phyloP scores from a whole-genome alignment of 257 asterid genomes.

The Solanum bulbocastanum region DNA sequence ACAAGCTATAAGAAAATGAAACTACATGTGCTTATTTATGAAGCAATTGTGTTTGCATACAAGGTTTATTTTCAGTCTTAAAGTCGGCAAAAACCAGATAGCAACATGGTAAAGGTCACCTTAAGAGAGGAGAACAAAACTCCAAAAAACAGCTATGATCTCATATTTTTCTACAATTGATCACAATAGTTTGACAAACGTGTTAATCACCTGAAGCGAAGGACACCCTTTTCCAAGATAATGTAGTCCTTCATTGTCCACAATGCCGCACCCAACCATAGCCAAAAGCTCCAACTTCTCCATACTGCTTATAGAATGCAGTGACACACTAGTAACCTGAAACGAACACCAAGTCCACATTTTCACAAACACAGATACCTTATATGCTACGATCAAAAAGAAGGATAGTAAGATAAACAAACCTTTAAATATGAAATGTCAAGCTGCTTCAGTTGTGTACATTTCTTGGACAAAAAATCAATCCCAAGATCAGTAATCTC shows the following conservation, averaged over 20 bases:
- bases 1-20: neutral
- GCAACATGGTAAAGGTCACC: neutral
- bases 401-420: neutral
- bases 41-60: neutral
- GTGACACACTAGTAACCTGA: constrained; percentile 51
- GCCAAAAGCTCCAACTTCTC: constrained; percentile 48
- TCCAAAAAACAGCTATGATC: neutral
- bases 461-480: constrained; percentile 46
- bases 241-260: constrained; percentile 47
- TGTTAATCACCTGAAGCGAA: constrained; percentile 43
- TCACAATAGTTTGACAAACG: neutral
- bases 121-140: neutral
- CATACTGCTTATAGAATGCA: constrained; percentile 44
- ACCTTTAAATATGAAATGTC: constrained; percentile 61
- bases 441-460: constrained; percentile 28
- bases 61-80: neutral
- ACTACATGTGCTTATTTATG: neutral
- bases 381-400: neutral
- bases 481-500: constrained; percentile 54
- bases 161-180: neutral
- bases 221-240: constrained; percentile 54
- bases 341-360: constrained; percentile 1
- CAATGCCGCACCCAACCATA: constrained; percentile 51
- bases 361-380: neutral
- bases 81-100: neutral